A percentile compares a stretch with the other conserved stretches of the same genome.
Conservation (phyloP, 805 yeast genomes). For the Candida peoriensis region DNA sequence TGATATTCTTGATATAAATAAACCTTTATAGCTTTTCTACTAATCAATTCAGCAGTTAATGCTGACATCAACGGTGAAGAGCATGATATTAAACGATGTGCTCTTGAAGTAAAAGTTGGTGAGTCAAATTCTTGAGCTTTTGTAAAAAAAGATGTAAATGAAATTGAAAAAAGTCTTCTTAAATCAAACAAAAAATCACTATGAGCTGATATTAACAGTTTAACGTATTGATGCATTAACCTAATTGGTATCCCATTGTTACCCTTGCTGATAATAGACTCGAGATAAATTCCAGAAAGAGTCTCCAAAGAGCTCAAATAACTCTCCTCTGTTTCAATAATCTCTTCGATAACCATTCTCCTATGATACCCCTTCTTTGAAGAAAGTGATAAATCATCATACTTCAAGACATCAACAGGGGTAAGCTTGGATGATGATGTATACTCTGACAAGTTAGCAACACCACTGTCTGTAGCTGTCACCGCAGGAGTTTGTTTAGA, state of each 20-base stretch:
- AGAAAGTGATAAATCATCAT: conserved; percentile 12
- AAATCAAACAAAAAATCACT: conserved; percentile 25
- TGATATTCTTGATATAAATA: conserved; percentile 32
- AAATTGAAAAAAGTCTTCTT: conserved; percentile 9
- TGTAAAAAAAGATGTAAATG: background rate
- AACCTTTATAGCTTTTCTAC: conserved; percentile 20
- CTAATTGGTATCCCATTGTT: conserved; percentile 32
- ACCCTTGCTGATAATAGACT: conserved; percentile 29
- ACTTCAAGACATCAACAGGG: conserved; percentile 6
- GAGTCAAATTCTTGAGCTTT: no score
- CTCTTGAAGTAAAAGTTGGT: background rate
- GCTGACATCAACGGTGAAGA: conserved; percentile 23
- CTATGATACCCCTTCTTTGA: conserved; percentile 18
- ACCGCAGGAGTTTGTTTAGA: background rate
- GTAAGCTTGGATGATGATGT: conserved; percentile 20
- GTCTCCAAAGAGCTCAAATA: conserved; percentile 42
- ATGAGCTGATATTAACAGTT: conserved; percentile 29
- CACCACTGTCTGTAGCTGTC: background rate
- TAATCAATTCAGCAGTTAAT: conserved; percentile 18
- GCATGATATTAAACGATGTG: conserved; percentile 3
- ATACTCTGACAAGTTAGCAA: conserved; percentile 5
- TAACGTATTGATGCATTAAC: conserved; percentile 26
- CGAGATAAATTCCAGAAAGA: conserved; percentile 39
- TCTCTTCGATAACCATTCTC: conserved; percentile 37
- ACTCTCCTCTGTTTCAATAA: conserved; percentile 41